Evolutionary conservation across 2,329 filamentous ascomycete genomes (phyloP).

Genomic region (Thermothelomyces thermophilus): DNA sequence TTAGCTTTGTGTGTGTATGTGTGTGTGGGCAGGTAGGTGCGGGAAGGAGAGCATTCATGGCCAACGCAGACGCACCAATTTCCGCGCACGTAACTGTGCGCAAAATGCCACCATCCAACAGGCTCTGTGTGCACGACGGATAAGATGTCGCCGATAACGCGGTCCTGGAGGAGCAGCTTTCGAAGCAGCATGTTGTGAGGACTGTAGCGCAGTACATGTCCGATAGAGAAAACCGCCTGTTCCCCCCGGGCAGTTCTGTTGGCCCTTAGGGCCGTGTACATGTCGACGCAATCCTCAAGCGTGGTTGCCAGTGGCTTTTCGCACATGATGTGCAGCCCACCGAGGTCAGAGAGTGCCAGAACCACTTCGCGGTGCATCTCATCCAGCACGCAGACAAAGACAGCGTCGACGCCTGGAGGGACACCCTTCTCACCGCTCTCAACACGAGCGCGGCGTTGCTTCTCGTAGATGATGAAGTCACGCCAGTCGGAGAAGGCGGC

Average conservation of each 20-base stretch:
- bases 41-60: no score
- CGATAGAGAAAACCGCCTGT: constrained; percentile 70
- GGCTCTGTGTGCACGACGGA: constrained; percentile 90
- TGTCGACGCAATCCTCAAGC: constrained; percentile 68
- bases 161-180: constrained; percentile 66
- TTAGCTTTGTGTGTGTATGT: no score
- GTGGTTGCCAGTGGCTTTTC: constrained; percentile 89
- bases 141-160: constrained; percentile 74
- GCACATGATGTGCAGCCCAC: constrained; percentile 76
- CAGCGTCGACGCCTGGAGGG: constrained; percentile 53
- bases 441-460: constrained; percentile 48
- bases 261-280: constrained; percentile 53
- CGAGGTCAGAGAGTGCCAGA: constrained; percentile 60
- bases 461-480: constrained; percentile 70
- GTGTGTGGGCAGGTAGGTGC: no score
- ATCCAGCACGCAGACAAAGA: constrained; percentile 67
- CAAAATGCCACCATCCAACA: constrained; percentile 93
- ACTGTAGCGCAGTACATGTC: constrained; percentile 88
- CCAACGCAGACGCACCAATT: constrained; percentile 53
- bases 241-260: constrained; percentile 28
- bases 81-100: constrained; percentile 83
- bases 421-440: constrained; percentile 41
- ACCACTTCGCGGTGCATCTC: constrained; percentile 82
- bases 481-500: constrained; percentile 69
- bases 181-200: constrained; percentile 85